These are phyloP conservation scores for Phytophthora uliginosa DNA, from an alignment of 352 stramenopile species.

Conservation along the genomic window DNA sequence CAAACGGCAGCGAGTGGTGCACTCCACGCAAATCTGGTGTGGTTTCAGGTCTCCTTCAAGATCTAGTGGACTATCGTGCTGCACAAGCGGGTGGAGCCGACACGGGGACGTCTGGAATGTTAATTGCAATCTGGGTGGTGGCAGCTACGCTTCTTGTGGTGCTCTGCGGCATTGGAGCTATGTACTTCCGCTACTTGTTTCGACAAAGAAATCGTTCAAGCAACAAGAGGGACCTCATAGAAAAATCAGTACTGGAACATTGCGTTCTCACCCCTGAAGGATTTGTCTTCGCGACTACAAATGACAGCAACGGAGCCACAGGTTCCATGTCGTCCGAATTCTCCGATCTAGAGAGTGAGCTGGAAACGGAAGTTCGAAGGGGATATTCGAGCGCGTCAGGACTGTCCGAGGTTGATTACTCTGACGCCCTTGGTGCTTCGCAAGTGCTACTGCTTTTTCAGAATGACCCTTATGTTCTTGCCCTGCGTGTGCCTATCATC, in stretches of 20 bases:
- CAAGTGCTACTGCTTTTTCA: conserved; percentile 61
- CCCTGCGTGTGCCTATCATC: conserved; percentile 62
- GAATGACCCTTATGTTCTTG: conserved; percentile 51
- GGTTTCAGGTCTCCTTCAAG: conserved; percentile 34
- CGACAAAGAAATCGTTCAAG: conserved; percentile 4
- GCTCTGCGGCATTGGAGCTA: conserved; percentile 27
- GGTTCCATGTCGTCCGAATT: conserved; percentile 28
- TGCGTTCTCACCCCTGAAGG: conserved; percentile 25
- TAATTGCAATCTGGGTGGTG: conserved; percentile 39
- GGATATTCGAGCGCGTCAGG: conserved; percentile 17
- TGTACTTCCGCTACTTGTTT: conserved; percentile 26
- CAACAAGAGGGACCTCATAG: conserved; percentile 8
- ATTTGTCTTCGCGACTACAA: conserved; percentile 21
- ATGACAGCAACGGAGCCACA: conserved; percentile 20
- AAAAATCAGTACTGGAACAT: conserved; percentile 28
- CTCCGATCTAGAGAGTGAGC: conserved; percentile 27
- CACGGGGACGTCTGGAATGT: conserved; percentile 18
- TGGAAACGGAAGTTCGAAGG: conserved; percentile 28
- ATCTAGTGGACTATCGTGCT: conserved; percentile 18
- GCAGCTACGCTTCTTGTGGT: conserved; percentile 21
- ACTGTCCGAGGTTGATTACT: conserved; percentile 41
- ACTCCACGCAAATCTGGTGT: conserved; percentile 36
- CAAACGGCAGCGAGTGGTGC: conserved; percentile 49
- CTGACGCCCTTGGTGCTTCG: conserved; percentile 56
- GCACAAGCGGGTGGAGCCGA: background rate